phyloP scores from a whole-genome alignment of 306 rosid species.

The Acacia confusa region DNA sequence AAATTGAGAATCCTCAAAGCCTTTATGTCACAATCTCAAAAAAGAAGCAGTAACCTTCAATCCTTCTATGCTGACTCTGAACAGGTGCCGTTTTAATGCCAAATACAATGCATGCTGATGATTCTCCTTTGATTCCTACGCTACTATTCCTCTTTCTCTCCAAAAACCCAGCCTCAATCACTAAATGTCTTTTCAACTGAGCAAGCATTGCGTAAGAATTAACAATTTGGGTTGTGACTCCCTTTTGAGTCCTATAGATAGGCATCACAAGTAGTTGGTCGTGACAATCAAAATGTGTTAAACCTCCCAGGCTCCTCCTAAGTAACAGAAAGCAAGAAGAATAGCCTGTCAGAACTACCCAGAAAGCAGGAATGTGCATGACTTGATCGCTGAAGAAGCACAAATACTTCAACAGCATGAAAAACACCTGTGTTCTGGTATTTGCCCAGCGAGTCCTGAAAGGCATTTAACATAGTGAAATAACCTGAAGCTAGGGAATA shows the following conservation, averaged over 20 bases:
- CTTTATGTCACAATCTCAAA: slow-evolving; percentile 3
- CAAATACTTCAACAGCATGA: background rate
- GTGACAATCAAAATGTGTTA: background rate
- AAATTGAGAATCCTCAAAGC: background rate
- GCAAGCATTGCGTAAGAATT: background rate
- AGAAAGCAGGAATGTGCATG: background rate
- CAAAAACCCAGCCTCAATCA: background rate
- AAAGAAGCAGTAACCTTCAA: slow-evolving; percentile 15
- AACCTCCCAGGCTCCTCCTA: background rate
- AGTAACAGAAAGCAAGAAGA: background rate
- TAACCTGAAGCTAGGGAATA: background rate
- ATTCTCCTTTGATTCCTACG: background rate
- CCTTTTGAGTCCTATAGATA: background rate
- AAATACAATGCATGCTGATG: background rate
- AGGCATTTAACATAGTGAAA: background rate
- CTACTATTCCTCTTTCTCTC: background rate
- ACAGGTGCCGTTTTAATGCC: background rate
- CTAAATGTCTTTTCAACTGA: background rate
- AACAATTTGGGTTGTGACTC: background rate
- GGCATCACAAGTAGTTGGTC: background rate
- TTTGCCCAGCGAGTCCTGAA: background rate
- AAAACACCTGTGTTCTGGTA: background rate
- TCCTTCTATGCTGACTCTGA: background rate
- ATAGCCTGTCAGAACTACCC: background rate
- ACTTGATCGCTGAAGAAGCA: background rate